Base-by-base conservation (phyloP, 2,329 filamentous ascomycete species). In the Calonectria pseudoturangicola region DNA sequence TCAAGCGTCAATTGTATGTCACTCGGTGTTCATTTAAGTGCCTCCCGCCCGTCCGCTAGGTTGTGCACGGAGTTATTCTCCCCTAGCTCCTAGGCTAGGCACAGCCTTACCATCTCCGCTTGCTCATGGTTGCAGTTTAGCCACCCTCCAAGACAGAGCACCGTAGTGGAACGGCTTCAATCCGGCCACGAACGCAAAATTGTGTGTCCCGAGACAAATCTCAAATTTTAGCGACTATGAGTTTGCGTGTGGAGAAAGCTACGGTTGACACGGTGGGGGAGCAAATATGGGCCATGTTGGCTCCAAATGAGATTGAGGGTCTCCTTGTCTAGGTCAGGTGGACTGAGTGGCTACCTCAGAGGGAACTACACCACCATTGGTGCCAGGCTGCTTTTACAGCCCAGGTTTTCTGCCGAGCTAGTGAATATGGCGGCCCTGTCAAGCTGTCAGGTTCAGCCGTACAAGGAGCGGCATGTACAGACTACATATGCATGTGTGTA, bases 151-250 rank as follows among this genome's bases (percentile, higher is more conserved):
- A 67, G 47, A 67, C 25, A 12, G 7, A 39, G 36, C 5, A 41
- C 36, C 54, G 51, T 28, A 56, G 12, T 28, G 47, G n/a, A 66
- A 54, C 48, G 50, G 25, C 10, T 69, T 45, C 30, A 13, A 68
- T 45, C 25, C 39, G 45, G 45, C 39, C 68, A 54, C 48, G 70
- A 70, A 70, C 4, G 70, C 60, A 30, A 76, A 74, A 77, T 71
- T 72, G 45, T 68, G 58, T 68, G 58, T 72, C 70, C 70, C 63
- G 45, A 79, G 73, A 78, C 76, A 72, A 21, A 30, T 68, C 58
- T 56, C 39, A 54, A 27, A 54, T n/a, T 41, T 45, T 36, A 28
- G 39, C 25, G 21, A 43, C 3, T 70, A 13, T 9, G 21, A 30
- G 28, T 21, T 45, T 45, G 41, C 21, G 21, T 41, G 54, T 39